phyloP scores from a whole-genome alignment of 2,329 filamentous ascomycete species.

The Aspergillus sp. region DNA sequence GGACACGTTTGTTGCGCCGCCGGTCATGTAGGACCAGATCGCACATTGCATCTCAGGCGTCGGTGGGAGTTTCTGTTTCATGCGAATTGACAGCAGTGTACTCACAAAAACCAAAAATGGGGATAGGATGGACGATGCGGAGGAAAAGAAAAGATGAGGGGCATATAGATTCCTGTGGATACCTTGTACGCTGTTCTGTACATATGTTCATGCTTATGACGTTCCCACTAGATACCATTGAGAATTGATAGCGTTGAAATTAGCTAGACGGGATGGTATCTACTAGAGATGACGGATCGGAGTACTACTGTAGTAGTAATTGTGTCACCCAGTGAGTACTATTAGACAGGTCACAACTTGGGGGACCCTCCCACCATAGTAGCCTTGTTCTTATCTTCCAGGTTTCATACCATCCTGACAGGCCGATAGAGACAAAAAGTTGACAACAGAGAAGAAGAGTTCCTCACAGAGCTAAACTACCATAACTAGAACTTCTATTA shows the following conservation, averaged over 20 bases:
- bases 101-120: not conserved
- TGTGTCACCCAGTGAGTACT: too few relatives aligned
- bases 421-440: too few relatives aligned
- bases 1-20: slow-evolving; percentile 55
- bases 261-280: not conserved
- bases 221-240: not conserved
- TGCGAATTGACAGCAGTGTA: not conserved
- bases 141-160: not conserved
- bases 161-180: not conserved
- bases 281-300: not conserved
- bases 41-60: not conserved
- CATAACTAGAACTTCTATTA: too few relatives aligned
- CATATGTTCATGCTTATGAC: not conserved
- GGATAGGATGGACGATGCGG: too few relatives aligned
- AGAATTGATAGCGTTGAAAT: not conserved
- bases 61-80: not conserved
- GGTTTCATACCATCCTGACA: too few relatives aligned
- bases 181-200: not conserved
- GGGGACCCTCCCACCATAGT: too few relatives aligned
- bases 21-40: slow-evolving; percentile 29
- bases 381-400: too few relatives aligned
- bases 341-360: too few relatives aligned
- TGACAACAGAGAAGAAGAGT: too few relatives aligned
- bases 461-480: too few relatives aligned
- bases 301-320: too few relatives aligned